A percentile compares a stretch with the other conserved stretches of the same genome.
Evolutionary conservation across 1,284 basidiomycete genomes (phyloP).

Genomic region (Peniophora sp.): DNA sequence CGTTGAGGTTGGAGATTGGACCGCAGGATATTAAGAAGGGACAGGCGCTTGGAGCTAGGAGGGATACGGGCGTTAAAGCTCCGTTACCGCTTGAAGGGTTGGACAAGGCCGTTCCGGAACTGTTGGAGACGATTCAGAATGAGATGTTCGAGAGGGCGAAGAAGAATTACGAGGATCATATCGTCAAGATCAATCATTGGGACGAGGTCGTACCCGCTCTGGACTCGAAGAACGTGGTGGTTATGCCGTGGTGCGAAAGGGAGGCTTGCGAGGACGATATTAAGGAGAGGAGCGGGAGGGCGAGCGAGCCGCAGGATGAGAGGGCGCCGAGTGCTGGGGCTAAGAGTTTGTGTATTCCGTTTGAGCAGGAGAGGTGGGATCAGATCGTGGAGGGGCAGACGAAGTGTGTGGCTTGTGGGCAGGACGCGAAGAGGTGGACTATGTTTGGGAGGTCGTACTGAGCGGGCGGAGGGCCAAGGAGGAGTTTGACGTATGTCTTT

Average conservation of each 20-base stretch:
- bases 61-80: slow-evolving; percentile 79
- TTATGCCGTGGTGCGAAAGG: slow-evolving; percentile 95
- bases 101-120: slow-evolving; percentile 44
- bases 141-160: slow-evolving; percentile 87
- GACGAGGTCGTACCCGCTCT: slow-evolving; percentile 87
- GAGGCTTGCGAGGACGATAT: slow-evolving; percentile 96
- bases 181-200: slow-evolving; percentile 81
- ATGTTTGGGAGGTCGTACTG: slow-evolving; percentile 84
- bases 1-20: slow-evolving; percentile 93
- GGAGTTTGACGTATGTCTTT: too few relatives aligned
- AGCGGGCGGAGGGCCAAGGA: too few relatives aligned
- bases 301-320: slow-evolving; percentile 86
- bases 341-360: slow-evolving; percentile 96
- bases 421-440: slow-evolving; percentile 87
- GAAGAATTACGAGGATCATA: slow-evolving; percentile 63
- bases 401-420: slow-evolving; percentile 80
- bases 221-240: slow-evolving; percentile 83
- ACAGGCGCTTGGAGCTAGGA: slow-evolving; percentile 80
- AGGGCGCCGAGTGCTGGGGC: slow-evolving; percentile 97
- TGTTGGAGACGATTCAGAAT: slow-evolving; percentile 83
- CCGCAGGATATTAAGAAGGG: slow-evolving; percentile 86
- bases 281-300: slow-evolving; percentile 86
- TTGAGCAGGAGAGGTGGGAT: slow-evolving; percentile 82
- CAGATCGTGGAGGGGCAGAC: slow-evolving; percentile 73
- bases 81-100: slow-evolving; percentile 68